Conservation (phyloP, 805 yeast genomes). For the Saccharomycopsis sp. region DNA sequence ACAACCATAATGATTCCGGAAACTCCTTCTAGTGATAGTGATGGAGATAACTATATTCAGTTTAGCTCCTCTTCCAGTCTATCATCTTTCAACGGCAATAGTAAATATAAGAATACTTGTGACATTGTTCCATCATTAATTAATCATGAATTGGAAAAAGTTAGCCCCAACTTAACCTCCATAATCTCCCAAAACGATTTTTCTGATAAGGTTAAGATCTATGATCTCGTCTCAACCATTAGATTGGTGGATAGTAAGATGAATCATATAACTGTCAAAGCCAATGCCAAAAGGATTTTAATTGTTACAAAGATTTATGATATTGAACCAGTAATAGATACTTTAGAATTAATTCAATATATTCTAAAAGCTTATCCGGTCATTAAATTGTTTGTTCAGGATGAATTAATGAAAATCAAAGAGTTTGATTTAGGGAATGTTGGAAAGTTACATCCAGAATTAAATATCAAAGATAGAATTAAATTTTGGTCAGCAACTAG, state of each 20-base stretch:
- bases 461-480: conserved; percentile 17
- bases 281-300: conserved; percentile 22
- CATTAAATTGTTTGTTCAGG: conserved; percentile 38
- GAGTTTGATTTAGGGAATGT: conserved; percentile 35
- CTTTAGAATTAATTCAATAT: conserved; percentile 20
- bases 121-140: conserved; percentile 16
- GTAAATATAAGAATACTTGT: conserved; percentile 10
- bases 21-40: no score
- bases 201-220: conserved; percentile 7
- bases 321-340: conserved; percentile 24
- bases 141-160: conserved; percentile 6
- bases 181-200: neutral
- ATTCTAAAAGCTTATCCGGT: conserved; percentile 24
- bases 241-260: conserved; percentile 24
- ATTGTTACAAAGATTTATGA: conserved; percentile 25
- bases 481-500: conserved; percentile 32
- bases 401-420: conserved; percentile 20
- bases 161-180: neutral
- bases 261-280: conserved; percentile 22
- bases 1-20: no score
- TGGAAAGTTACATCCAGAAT: conserved; percentile 20
- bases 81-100: neutral
- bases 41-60: neutral
- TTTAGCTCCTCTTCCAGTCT: neutral
- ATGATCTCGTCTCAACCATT: conserved; percentile 22